Evolutionary conservation across 345 rosid genomes (phyloP).

Genomic region (Citrus inodora): DNA sequence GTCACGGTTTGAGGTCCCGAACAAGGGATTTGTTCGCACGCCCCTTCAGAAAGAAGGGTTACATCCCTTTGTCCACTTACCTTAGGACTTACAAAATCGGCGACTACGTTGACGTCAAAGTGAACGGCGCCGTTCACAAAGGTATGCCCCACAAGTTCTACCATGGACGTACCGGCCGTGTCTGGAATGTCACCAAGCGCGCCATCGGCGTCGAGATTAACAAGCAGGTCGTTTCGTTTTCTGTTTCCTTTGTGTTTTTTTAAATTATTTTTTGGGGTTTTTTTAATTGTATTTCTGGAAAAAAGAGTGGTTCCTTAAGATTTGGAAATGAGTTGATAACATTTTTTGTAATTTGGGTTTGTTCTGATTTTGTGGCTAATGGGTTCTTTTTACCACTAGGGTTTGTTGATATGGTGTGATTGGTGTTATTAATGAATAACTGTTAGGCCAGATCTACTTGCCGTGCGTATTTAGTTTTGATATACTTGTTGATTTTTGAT

Average conservation of each 20-base stretch:
- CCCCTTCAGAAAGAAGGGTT: slow-evolving; percentile 80
- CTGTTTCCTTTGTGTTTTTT: background rate
- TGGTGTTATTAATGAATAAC: background rate
- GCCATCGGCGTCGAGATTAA: slow-evolving; percentile 77
- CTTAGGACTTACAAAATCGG: slow-evolving; percentile 64
- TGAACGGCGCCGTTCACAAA: slow-evolving; percentile 76
- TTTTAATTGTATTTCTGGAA: background rate
- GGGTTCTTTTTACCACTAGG: background rate
- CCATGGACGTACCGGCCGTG: slow-evolving; percentile 77
- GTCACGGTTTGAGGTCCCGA: slow-evolving; percentile 62
- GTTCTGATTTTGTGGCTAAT: background rate
- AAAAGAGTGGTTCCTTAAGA: background rate
- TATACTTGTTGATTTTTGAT: background rate
- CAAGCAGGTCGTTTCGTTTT: slow-evolving; percentile 48
- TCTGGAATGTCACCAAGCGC: slow-evolving; percentile 82
- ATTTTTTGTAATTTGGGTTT: background rate
- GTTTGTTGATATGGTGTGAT: background rate
- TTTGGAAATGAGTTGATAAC: background rate
- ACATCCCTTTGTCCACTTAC: slow-evolving; percentile 64
- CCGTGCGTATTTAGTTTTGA: background rate
- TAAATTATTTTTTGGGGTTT: too few species aligned
- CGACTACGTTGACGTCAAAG: slow-evolving; percentile 65
- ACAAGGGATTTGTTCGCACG: slow-evolving; percentile 66
- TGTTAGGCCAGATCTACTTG: too few species aligned
- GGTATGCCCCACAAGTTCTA: slow-evolving; percentile 88